phyloP scores from a whole-genome alignment of 2,329 filamentous ascomycete species.

The Cytospora piceicola region DNA sequence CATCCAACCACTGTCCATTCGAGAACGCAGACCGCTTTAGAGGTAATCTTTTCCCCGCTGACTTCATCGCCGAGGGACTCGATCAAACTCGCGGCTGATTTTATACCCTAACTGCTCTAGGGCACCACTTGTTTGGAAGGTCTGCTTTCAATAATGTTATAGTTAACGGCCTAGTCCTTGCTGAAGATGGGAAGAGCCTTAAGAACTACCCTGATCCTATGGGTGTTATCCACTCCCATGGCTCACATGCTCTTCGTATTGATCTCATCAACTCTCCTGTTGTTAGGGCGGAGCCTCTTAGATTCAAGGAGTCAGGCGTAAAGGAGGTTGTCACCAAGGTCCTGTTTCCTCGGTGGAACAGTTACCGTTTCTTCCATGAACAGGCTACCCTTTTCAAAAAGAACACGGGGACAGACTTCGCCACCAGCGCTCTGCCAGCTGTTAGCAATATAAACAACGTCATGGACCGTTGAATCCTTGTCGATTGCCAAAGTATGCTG shows the following conservation, averaged over 20 bases:
- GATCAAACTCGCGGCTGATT: constrained; percentile 97
- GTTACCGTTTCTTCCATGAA: constrained; percentile 92
- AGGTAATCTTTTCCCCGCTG: constrained; percentile 75
- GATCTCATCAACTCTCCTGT: constrained; percentile 97
- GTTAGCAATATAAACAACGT: constrained; percentile 77
- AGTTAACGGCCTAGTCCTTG: constrained; percentile 90
- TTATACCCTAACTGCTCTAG: constrained; percentile 86
- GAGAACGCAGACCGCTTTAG: constrained; percentile 82
- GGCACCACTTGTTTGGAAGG: constrained; percentile 81
- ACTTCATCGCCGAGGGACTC: constrained; percentile 84
- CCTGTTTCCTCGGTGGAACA: constrained; percentile 90
- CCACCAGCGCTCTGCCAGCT: background rate
- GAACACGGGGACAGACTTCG: background rate
- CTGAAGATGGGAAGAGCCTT: constrained; percentile 88
- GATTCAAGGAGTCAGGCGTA: constrained; percentile 88
- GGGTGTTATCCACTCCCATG: constrained; percentile 82
- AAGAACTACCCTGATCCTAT: constrained; percentile 93
- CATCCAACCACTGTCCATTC: constrained; percentile 88
- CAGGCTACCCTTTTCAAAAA: constrained; percentile 9
- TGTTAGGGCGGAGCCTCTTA: constrained; percentile 85
- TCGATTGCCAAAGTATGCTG: constrained; percentile 86
- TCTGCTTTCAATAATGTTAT: constrained; percentile 93
- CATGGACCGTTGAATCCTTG: constrained; percentile 95
- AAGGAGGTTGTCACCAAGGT: constrained; percentile 95
- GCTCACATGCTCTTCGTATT: constrained; percentile 85